phyloP scores from a whole-genome alignment of 1,284 basidiomycete species.

The Ganoderma sinense region DNA sequence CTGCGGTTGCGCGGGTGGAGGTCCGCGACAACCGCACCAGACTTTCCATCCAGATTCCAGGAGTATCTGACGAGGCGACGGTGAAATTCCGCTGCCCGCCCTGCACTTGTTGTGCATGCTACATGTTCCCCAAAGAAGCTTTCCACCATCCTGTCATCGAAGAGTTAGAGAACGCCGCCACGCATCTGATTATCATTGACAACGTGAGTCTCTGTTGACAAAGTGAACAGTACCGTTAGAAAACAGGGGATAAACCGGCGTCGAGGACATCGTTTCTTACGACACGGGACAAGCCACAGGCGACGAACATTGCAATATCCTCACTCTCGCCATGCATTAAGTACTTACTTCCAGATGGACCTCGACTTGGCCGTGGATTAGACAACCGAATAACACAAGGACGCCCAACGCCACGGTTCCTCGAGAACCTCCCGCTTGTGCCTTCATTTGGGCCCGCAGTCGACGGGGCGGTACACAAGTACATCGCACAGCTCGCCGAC shows the following conservation, averaged over 20 bases:
- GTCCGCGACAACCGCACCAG: slow-evolving; percentile 36
- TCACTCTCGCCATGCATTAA: slow-evolving; percentile 41
- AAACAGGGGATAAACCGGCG: background rate
- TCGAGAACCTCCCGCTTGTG: background rate
- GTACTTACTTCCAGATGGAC: slow-evolving; percentile 32
- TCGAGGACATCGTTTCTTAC: slow-evolving; percentile 43
- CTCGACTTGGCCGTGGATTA: slow-evolving; percentile 44
- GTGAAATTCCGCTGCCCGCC: slow-evolving; percentile 41
- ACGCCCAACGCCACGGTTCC: slow-evolving; percentile 36
- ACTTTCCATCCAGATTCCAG: slow-evolving; percentile 38
- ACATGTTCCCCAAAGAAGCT: slow-evolving; percentile 42
- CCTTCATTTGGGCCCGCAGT: background rate
- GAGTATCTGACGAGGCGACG: slow-evolving; percentile 42
- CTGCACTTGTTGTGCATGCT: too few relatives aligned
- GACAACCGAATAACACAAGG: slow-evolving; percentile 36
- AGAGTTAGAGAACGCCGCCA: slow-evolving; percentile 23
- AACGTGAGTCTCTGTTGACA: background rate
- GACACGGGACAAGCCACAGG: slow-evolving; percentile 45
- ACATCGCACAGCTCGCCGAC: slow-evolving; percentile 40
- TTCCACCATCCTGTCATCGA: slow-evolving; percentile 43
- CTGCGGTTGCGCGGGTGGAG: slow-evolving; percentile 40
- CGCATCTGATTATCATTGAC: background rate
- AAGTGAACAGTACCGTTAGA: background rate
- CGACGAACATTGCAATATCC: slow-evolving; percentile 44
- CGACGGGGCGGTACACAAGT: slow-evolving; percentile 27